Percentiles rank a stretch among this genome's conserved stretches.
Evolutionary conservation across 768 basidiomycete genomes (phyloP).

Genomic region (Trametes gibbosa): DNA sequence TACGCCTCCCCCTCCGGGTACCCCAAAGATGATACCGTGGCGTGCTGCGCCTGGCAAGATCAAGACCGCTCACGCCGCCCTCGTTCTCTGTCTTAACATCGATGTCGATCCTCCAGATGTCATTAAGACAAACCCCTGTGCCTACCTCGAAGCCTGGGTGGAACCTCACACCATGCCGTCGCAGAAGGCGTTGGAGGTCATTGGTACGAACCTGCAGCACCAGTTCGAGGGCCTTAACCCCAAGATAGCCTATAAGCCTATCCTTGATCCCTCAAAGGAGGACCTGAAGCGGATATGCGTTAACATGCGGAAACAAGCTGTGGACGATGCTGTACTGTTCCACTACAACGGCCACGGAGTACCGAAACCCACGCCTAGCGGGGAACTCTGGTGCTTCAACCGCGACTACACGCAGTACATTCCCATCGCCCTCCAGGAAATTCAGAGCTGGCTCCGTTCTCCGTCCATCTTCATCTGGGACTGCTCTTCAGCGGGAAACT

Average conservation of each 20-base stretch:
- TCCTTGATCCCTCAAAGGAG: slow-evolving; percentile 92
- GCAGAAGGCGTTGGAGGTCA: slow-evolving; percentile 90
- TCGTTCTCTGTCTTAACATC: slow-evolving; percentile 93
- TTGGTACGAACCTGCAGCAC: slow-evolving; percentile 88
- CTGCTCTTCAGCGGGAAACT: slow-evolving; percentile 94
- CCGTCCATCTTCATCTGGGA: slow-evolving; percentile 99
- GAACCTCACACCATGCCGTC: slow-evolving; percentile 92
- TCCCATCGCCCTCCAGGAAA: slow-evolving; percentile 89
- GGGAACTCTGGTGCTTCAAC: slow-evolving; percentile 99
- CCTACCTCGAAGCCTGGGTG: slow-evolving; percentile 95
- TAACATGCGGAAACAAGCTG: slow-evolving; percentile 80
- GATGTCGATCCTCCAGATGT: slow-evolving; percentile 97
- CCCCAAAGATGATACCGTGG: slow-evolving; percentile 71
- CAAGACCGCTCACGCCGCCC: slow-evolving; percentile 85
- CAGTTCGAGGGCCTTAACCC: slow-evolving; percentile 96
- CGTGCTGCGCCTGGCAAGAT: slow-evolving; percentile 80
- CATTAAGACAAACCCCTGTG: slow-evolving; percentile 95
- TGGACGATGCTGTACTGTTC: slow-evolving; percentile 91
- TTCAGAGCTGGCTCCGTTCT: slow-evolving; percentile 91
- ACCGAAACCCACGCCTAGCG: slow-evolving; percentile 91
- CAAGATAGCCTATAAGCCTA: slow-evolving; percentile 92
- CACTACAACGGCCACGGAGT: slow-evolving; percentile 99
- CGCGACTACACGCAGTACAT: slow-evolving; percentile 97
- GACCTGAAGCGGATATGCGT: slow-evolving; percentile 88
- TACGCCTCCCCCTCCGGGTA: slow-evolving; percentile 64